Evolutionary conservation across 257 asterid genomes (phyloP), one percentile per base, ranked within the genome.

Genomic region (Echites panduratus): DNA sequence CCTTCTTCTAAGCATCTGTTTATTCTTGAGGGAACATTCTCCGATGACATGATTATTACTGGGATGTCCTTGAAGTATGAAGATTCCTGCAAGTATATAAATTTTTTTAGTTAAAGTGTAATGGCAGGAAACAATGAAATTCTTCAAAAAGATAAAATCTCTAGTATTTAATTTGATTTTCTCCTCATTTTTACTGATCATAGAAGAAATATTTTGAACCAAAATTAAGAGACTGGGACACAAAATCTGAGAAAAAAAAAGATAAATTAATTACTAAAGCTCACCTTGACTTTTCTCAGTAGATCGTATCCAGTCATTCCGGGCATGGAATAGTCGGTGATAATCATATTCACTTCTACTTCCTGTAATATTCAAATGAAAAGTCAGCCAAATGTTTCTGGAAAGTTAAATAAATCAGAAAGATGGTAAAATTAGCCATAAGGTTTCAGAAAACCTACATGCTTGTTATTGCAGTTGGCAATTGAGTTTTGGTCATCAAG

Each of bases 31-130:
- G 95, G 90, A 29, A 87, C 93, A 84, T 89, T 84, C 85, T 92
- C 96, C 65, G 96, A 92, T n/a, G 96, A 92, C 96, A 92, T 89
- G 12, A 92, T 89, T 75, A 92, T 96, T 58, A 92, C 96, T 57
- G 96, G 97, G 68, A 92, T 89, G 70, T 87, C 73, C 80, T 83
- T 88, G 78, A 92, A 79, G 69, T 72, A 71, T 79, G 97, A 82
- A 71, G 96, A 89, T 47, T 57, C 72, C 72, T 68, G 72, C 40
- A 43, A 68, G 1, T n/a, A 32, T 32, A 32, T 32, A 32, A 32
- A 32, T 32, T 32, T 32, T 32, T 32, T 32, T 32, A 1, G 38
- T 32, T 32, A 32, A n/a, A 32, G 38, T 32, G 1, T 32, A 32
- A 1, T 32, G 1, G 38, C 1, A 32, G 38, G 38, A 32, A 32